These are phyloP conservation scores for Mycena metata DNA, from an alignment of 768 basidiomycete genomes.

Conservation along the genomic window DNA sequence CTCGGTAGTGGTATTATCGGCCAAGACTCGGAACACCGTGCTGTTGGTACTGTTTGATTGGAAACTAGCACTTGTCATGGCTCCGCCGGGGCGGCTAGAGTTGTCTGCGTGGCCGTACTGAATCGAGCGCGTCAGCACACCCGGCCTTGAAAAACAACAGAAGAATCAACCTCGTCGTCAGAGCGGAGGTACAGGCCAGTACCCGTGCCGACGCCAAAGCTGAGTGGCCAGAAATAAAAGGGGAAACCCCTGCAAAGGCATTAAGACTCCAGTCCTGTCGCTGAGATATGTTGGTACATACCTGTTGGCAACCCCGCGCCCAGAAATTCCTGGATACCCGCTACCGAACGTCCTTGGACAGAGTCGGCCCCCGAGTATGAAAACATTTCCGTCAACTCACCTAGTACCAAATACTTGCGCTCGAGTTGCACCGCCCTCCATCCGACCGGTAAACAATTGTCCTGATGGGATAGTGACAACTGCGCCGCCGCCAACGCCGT, in stretches of 20 bases:
- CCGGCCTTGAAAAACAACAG: too few species aligned
- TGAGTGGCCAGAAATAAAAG: conserved; percentile 63
- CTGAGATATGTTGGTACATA: too few species aligned
- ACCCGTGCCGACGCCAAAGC: conserved; percentile 47
- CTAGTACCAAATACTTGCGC: conserved; percentile 49
- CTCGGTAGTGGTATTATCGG: conserved; percentile 62
- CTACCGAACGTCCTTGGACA: conserved; percentile 53
- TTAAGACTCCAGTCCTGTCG: too few species aligned
- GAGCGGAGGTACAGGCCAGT: conserved; percentile 48
- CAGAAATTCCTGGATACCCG: conserved; percentile 57
- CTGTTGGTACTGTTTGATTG: conserved; percentile 50
- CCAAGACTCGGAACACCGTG: conserved; percentile 61
- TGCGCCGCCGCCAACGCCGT: conserved; percentile 51
- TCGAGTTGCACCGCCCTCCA: conserved; percentile 50
- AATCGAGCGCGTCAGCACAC: not conserved
- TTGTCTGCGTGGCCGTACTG: conserved; percentile 63
- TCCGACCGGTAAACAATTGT: conserved; percentile 49
- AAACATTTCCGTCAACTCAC: conserved; percentile 17
- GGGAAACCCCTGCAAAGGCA: conserved; percentile 52
- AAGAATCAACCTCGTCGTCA: conserved; percentile 28
- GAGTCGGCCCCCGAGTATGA: not conserved
- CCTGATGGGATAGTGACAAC: conserved; percentile 47
- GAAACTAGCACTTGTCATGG: conserved; percentile 60
- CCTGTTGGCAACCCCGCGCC: conserved; percentile 49
- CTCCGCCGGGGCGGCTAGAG: conserved; percentile 64